phyloP scores from a whole-genome alignment of 176 grass and related monocot genomes.

The Eleusine indica region DNA sequence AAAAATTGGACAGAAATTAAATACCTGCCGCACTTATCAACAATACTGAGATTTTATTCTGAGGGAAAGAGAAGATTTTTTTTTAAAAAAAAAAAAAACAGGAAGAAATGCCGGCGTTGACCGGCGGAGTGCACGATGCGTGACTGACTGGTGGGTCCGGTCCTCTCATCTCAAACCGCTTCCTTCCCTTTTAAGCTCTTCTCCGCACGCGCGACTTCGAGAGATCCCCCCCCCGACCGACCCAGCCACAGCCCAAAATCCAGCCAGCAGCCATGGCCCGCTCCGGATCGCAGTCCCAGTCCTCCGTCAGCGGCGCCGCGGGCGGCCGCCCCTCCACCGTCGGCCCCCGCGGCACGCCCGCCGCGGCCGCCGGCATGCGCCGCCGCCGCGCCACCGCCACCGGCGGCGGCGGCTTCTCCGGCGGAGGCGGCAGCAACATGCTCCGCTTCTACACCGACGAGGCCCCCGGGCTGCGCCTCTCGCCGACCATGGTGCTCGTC shows the following conservation, averaged over 20 bases:
- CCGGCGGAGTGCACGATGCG: not conserved
- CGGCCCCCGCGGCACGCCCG: slow-evolving; percentile 62
- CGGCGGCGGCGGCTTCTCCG: slow-evolving; percentile 42
- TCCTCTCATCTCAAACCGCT: not conserved
- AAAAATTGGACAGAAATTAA: too few species aligned
- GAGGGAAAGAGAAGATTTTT: too few species aligned
- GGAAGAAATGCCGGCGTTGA: too few species aligned
- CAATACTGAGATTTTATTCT: too few species aligned
- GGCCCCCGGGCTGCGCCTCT: slow-evolving; percentile 68
- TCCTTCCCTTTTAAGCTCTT: too few species aligned
- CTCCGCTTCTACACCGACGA: slow-evolving; percentile 86
- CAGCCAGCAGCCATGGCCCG: slow-evolving; percentile 51
- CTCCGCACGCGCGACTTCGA: not conserved
- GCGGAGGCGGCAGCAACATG: slow-evolving; percentile 67
- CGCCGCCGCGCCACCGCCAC: slow-evolving; percentile 40
- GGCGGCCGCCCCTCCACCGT: slow-evolving; percentile 48
- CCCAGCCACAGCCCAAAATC: too few species aligned
- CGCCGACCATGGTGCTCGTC: slow-evolving; percentile 69
- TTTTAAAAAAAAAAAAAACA: too few species aligned
- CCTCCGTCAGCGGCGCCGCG: slow-evolving; percentile 46
- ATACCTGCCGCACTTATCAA: too few species aligned
- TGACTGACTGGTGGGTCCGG: not conserved
- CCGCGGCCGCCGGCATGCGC: slow-evolving; percentile 62
- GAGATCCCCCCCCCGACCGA: not conserved
- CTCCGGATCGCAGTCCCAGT: slow-evolving; percentile 68